A percentile compares a stretch with the other conserved stretches of the same genome.
These are phyloP conservation scores for Berkeleyomyces basicola DNA, from an alignment of 2,329 filamentous ascomycete species.

Conservation along the genomic window DNA sequence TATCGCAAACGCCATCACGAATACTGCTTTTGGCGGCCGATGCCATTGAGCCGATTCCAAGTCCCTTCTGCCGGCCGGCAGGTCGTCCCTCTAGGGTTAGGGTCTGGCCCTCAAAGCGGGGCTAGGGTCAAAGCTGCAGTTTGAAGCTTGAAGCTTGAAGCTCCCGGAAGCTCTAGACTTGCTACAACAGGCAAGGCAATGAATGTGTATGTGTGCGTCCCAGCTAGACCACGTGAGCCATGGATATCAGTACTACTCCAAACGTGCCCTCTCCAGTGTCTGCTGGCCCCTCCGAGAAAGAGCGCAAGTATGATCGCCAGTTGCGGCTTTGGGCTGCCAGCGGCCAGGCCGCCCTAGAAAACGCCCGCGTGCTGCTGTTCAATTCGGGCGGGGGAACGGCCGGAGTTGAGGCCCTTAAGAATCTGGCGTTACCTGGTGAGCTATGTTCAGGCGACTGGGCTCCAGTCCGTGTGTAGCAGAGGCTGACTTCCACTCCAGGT, in stretches of 20 bases:
- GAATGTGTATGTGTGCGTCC: background rate
- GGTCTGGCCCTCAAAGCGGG: background rate
- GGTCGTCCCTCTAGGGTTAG: background rate
- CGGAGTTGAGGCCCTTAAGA: slow-evolving; percentile 85
- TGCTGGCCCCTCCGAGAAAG: slow-evolving; percentile 38
- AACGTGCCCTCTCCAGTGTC: slow-evolving; percentile 21
- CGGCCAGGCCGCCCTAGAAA: slow-evolving; percentile 78
- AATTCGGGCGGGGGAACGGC: slow-evolving; percentile 78
- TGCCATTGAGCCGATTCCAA: background rate
- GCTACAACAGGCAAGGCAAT: background rate
- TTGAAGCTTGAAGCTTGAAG: background rate
- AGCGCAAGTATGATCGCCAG: slow-evolving; percentile 83
- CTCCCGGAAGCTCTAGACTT: background rate
- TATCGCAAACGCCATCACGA: background rate
- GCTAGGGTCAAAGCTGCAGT: background rate
- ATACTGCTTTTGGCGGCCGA: background rate
- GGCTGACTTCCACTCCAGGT: slow-evolving; percentile 28
- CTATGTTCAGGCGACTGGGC: background rate
- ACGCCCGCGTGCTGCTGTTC: slow-evolving; percentile 77
- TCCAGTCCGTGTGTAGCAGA: background rate
- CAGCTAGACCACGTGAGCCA: background rate
- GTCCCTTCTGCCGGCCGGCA: background rate
- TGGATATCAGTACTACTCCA: background rate
- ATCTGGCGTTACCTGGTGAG: slow-evolving; percentile 74
- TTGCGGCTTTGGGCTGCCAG: slow-evolving; percentile 87